Percentiles rank a stretch among this genome's conserved stretches.
phyloP scores from a whole-genome alignment of 1,284 basidiomycete species.

The Sanghuangporus weigelae region DNA sequence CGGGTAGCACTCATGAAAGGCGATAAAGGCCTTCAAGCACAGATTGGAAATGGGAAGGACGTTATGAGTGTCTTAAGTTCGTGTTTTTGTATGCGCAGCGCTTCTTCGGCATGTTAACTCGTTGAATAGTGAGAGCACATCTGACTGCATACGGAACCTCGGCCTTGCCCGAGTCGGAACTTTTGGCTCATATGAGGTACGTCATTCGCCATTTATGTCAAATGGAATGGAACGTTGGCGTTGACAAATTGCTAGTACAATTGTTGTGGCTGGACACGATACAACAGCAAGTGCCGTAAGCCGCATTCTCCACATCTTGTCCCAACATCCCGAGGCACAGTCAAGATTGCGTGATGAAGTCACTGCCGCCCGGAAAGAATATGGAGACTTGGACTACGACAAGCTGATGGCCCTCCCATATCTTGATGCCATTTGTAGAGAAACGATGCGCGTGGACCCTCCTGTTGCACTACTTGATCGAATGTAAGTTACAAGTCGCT shows the following conservation, averaged over 20 bases:
- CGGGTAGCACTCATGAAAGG: slow-evolving; percentile 22
- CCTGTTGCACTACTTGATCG: slow-evolving; percentile 6
- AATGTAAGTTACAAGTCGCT: slow-evolving; percentile 4
- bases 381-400: slow-evolving; percentile 27
- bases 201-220: slow-evolving; percentile 8
- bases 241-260: slow-evolving; percentile 20
- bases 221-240: not conserved
- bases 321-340: slow-evolving; percentile 23
- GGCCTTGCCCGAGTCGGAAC: slow-evolving; percentile 26
- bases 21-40: slow-evolving; percentile 22
- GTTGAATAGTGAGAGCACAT: slow-evolving; percentile 26
- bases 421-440: slow-evolving; percentile 30
- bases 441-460: slow-evolving; percentile 25
- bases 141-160: slow-evolving; percentile 25
- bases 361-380: slow-evolving; percentile 19
- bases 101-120: not conserved
- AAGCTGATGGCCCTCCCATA: slow-evolving; percentile 26
- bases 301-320: slow-evolving; percentile 24
- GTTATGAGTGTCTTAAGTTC: slow-evolving; percentile 30
- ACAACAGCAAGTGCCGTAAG: slow-evolving; percentile 26
- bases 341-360: slow-evolving; percentile 25
- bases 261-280: slow-evolving; percentile 28
- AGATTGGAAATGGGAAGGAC: slow-evolving; percentile 28
- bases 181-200: slow-evolving; percentile 31
- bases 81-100: slow-evolving; percentile 3